These are phyloP conservation scores for Oryza meyeriana DNA, from an alignment of 176 grass and related monocot species.

Conservation along the genomic window DNA sequence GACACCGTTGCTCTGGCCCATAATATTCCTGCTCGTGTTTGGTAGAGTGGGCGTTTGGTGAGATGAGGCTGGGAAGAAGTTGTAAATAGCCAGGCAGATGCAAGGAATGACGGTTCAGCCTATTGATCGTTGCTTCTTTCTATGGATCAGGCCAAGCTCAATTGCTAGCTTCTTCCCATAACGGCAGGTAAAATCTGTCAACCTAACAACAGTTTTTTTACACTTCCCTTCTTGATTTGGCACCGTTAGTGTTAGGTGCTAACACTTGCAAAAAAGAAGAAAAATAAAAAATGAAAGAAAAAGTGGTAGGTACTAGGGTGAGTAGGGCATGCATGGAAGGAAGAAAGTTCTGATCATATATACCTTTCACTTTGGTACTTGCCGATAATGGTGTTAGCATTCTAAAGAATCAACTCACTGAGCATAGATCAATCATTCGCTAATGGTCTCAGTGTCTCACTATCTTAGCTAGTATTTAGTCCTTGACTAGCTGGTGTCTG, in stretches of 20 bases:
- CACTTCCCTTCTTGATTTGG: not conserved
- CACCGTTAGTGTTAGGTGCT: not conserved
- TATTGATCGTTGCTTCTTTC: not conserved
- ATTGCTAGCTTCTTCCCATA: not conserved
- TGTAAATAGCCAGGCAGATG: constrained; percentile 11
- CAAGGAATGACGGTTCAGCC: not conserved
- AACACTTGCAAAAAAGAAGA: not conserved
- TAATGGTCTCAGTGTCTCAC: constrained; percentile 31
- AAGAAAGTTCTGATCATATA: not conserved
- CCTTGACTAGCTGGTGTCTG: not conserved
- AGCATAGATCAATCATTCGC: constrained; percentile 27
- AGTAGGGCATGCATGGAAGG: not conserved
- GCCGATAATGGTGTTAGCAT: not conserved
- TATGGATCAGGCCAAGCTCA: not conserved
- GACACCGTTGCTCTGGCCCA: constrained; percentile 10
- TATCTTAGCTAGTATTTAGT: constrained; percentile 5
- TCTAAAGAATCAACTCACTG: not conserved
- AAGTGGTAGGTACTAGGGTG: not conserved
- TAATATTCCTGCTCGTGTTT: constrained; percentile 3
- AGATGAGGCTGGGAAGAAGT: constrained; percentile 28
- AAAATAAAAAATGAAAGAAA: not conserved
- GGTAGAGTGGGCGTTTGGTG: constrained; percentile 39
- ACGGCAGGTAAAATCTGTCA: not conserved
- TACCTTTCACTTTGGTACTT: not conserved
- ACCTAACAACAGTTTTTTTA: not conserved